These are phyloP conservation scores for Coemansia biformis DNA, from an alignment of 192 early-diverging fungal genomes.

Conservation along the genomic window DNA sequence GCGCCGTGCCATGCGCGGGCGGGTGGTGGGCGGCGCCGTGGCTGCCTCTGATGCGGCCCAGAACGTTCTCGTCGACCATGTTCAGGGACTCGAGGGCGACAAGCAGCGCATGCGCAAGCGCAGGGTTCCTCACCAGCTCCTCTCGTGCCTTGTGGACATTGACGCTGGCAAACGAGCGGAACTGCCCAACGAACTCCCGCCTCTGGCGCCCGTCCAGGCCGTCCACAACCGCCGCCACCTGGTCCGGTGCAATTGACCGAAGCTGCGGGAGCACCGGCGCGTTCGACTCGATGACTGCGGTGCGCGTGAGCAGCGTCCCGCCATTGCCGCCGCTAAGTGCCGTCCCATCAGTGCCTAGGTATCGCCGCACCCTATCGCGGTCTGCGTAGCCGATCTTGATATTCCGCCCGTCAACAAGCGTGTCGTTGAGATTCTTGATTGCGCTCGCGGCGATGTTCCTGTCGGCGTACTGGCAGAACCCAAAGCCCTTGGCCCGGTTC, in stretches of 20 bases:
- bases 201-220: slow-evolving; percentile 7
- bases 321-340: slow-evolving; percentile 15
- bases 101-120: slow-evolving; percentile 21
- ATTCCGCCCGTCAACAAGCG: slow-evolving; percentile 81
- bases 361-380: slow-evolving; percentile 20
- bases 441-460: slow-evolving; percentile 89
- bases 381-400: slow-evolving; percentile 94
- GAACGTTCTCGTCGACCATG: slow-evolving; percentile 3
- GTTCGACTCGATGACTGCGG: slow-evolving; percentile 1
- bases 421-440: slow-evolving; percentile 86
- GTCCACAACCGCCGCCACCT: slow-evolving; percentile 12
- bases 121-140: slow-evolving; percentile 34
- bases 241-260: slow-evolving; percentile 1
- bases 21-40: neutral
- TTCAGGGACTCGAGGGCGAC: slow-evolving; percentile 17
- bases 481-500: slow-evolving; percentile 84
- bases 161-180: slow-evolving; percentile 18
- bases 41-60: slow-evolving; percentile 8
- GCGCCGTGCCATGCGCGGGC: neutral
- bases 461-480: slow-evolving; percentile 90
- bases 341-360: slow-evolving; percentile 28
- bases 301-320: slow-evolving; percentile 7
- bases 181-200: slow-evolving; percentile 26
- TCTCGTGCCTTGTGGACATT: slow-evolving; percentile 22
- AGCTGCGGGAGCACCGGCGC: slow-evolving; percentile 1